Evolutionary conservation across 2,329 filamentous ascomycete genomes (phyloP), one percentile per base, ranked within the genome.

Genomic region (Penicillium sclerotiorum): DNA sequence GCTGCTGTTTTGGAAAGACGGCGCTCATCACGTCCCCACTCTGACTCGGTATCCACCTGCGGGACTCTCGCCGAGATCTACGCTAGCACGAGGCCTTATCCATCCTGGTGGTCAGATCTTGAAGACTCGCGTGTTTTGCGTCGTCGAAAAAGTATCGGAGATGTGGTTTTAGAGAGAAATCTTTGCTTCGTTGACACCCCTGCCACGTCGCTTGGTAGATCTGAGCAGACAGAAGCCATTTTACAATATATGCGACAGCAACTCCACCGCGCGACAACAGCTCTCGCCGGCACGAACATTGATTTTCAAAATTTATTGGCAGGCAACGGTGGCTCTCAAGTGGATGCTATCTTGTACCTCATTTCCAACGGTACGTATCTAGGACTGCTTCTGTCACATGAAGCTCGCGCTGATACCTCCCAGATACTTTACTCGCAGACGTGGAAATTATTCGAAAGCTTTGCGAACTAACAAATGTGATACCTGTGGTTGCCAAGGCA

Each of bases 101-200:
- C 93, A 0, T 77, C 85, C 49, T 97, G 94, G 94, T 95, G 89
- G 87, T 86, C 86, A 12, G 88, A 94, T 63, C 71, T 90, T 41
- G 87, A 92, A 47, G 84, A 87, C 53, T 83, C 81, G 49, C 77
- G 77, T 21, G 73, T 78, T 42, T 71, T 82, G 54, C 77, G 81
- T 39, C 80, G 85, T 63, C 80, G 87, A 61, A 89, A 86, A 66
- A 93, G 88, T 63, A 75, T 84, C 44, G 85, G 85, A 7, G 91
- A 94, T 56, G 81, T 84, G 18, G 82, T 96, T 32, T 75, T 97
- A 38, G 93, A 97, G 66, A 83, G 93, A 23, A 99, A 99, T 65
- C 73, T 99, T 5, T 96, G 90, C 69, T 96, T 99, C 66, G 85
- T 96, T 50, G 93, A 97, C 72, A 93, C 89, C 2, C 84, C 87